Percentiles rank a stretch among this genome's conserved stretches.
phyloP scores from a whole-genome alignment of 495 filamentous ascomycete species.

The Aspergillus nidulans region DNA sequence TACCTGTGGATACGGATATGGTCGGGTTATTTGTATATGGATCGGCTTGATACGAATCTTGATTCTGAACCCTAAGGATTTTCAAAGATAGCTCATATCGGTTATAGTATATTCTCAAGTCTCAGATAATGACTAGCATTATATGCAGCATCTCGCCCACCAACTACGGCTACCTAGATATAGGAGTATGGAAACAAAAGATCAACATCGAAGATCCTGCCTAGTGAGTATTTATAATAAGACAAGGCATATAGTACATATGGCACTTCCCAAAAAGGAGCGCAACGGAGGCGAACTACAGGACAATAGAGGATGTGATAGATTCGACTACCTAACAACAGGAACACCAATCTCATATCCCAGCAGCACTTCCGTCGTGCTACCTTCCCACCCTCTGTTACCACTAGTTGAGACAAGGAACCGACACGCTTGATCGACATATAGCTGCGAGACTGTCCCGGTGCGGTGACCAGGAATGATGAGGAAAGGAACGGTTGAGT shows the following conservation, averaged over 20 bases:
- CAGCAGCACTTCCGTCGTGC: conserved; percentile 80
- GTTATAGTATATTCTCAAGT: background rate
- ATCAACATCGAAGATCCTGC: too few relatives aligned
- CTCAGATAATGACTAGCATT: background rate
- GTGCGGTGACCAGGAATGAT: conserved; percentile 93
- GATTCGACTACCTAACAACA: conserved; percentile 28
- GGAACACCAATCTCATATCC: conserved; percentile 83
- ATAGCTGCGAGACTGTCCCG: conserved; percentile 79
- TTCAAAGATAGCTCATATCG: background rate
- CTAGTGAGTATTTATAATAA: background rate
- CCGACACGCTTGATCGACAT: conserved; percentile 79
- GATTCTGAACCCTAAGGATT: background rate
- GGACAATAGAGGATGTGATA: background rate
- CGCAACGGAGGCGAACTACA: background rate
- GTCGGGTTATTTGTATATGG: background rate
- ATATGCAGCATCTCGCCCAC: too few relatives aligned
- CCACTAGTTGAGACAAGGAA: conserved; percentile 90
- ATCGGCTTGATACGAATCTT: background rate
- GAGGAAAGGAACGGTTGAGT: conserved; percentile 83
- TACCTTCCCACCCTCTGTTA: conserved; percentile 95
- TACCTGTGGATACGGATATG: background rate
- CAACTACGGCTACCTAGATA: too few relatives aligned
- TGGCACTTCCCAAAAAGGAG: background rate
- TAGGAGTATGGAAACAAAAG: too few relatives aligned
- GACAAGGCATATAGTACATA: conserved; percentile 5